Evolutionary conservation across 768 basidiomycete species (phyloP), one percentile per base, ranked within the genome.

Genomic region (Lentinula guzmanii): DNA sequence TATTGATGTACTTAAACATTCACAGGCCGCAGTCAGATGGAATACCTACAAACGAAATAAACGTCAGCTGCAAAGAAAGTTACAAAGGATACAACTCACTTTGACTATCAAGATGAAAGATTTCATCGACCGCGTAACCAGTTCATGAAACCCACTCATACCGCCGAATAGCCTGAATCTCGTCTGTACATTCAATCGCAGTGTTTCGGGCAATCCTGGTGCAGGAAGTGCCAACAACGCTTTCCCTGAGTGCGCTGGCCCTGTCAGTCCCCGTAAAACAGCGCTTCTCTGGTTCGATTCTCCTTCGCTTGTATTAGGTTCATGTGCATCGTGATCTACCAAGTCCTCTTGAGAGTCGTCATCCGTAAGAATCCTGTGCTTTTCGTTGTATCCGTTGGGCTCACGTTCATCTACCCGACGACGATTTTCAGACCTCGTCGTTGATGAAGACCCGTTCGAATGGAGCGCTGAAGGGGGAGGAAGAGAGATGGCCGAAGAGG

Each of bases 51-150:
- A 46, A 43, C 9, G 28, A 42, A 7, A 13, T 24, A 42, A 52
- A 8, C 37, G 21, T 31, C 31, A 4, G 3, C 3, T 21, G 10
- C 28, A 61, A 7, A 34, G 24, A 39, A 24, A 45, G 1, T 37
- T 63, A 24, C 63, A n/a, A 42, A 31, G 4, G 28, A 42, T 18
- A 21, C 8, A 24, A 61, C 63, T 7, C 48, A 71, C 73, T 67
- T 74, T 74, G 35, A 64, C 58, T 24, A 69, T 62, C 41, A 74
- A 64, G 7, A 74, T 62, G 52, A 66, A 70, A 18, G 71, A 70
- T 63, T 73, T 72, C 41, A 68, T 34, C 10, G 63, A 56, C 57
- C 66, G 66, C 54, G 61, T 63, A 69, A 61, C 65, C 33, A 58
- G 1, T 4, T 56, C 13, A 18, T 31, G 21, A 56, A 31, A 24